Evolutionary conservation across 73 alveolate species (phyloP), one percentile per base, ranked within the genome.

Genomic region (Stentor roeselii): DNA sequence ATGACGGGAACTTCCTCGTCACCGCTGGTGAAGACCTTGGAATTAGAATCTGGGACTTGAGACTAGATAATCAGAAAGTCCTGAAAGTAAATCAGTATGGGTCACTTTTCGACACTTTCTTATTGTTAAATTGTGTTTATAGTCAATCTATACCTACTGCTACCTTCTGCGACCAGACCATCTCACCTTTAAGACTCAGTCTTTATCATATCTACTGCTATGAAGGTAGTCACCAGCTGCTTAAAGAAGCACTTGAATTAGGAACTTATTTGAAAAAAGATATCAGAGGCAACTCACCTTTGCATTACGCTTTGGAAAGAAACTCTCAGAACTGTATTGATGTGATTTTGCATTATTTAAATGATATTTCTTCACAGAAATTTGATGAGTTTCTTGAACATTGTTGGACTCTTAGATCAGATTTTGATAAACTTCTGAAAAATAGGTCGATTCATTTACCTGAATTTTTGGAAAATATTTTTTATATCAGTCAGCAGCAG

Each of bases 21-120:
- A 11, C 67, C 6, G 67, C 67, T 11, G 67, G 67, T 50, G 67
- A 50, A 21, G 80, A 67, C 34, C 21, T 21, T 14, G 41, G 34
- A 30, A 67, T 67, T 32, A 67, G 37, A 67, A n/a, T 67, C 11
- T 67, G 80, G 80, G 41, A 67, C 34, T n/a, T 67, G 37, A 40
- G 37, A 67, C n/a, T n/a, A n/a, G n/a, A n/a, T n/a, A 67, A 67
- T 2, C 11, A 1, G 11, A 2, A 34, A 34, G 14, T 21, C 2
- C 21, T 50, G 6, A 21, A 50, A 50, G 6, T 50, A 50, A 21
- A 6, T 50, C 30, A 50, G 6, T 11, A 11, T 50, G 21, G 21
- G 6, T 11, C 30, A 11, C 21, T 21, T 6, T 50, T 50, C 30
- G 67, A 50, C 67, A 50, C 6, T 50, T 50, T 50, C 67, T 50